Percentiles rank a stretch among this genome's conserved stretches.
These are phyloP conservation scores for Monosporascus sp. DNA, from an alignment of 2,329 filamentous ascomycete genomes.

Conservation along the genomic window DNA sequence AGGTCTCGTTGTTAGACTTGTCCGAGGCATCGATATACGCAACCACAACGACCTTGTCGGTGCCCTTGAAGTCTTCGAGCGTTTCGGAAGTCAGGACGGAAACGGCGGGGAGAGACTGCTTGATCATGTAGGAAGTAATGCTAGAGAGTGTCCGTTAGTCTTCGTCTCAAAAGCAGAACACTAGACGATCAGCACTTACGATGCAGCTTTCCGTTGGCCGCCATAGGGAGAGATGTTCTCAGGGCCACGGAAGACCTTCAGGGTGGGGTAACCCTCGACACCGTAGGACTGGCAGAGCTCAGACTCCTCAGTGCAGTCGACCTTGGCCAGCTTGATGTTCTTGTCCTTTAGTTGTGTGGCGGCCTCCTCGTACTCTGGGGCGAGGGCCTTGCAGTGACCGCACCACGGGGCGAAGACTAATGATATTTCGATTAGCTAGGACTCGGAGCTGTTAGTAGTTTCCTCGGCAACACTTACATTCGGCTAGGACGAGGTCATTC, in stretches of 20 bases:
- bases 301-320: conserved; percentile 92
- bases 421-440: background rate
- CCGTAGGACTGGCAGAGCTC: conserved; percentile 86
- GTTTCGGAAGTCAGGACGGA: conserved; percentile 76
- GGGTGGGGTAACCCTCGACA: conserved; percentile 95
- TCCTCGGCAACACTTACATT: conserved; percentile 59
- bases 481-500: conserved; percentile 85
- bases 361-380: conserved; percentile 83
- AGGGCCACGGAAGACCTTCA: conserved; percentile 94
- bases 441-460: background rate
- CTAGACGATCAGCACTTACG: conserved; percentile 39
- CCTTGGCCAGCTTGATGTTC: conserved; percentile 77
- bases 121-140: conserved; percentile 87
- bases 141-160: conserved; percentile 27
- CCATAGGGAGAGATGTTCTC: conserved; percentile 79
- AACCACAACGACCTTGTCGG: conserved; percentile 93
- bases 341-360: conserved; percentile 82
- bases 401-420: conserved; percentile 93
- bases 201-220: conserved; percentile 82
- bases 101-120: conserved; percentile 92
- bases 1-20: conserved; percentile 84
- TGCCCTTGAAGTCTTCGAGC: conserved; percentile 92
- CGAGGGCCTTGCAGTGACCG: conserved; percentile 97
- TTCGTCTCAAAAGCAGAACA: background rate
- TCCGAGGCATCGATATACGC: conserved; percentile 77